phyloP scores from a whole-genome alignment of 208 protist genomes.

The Wallacemonas sp. region DNA sequence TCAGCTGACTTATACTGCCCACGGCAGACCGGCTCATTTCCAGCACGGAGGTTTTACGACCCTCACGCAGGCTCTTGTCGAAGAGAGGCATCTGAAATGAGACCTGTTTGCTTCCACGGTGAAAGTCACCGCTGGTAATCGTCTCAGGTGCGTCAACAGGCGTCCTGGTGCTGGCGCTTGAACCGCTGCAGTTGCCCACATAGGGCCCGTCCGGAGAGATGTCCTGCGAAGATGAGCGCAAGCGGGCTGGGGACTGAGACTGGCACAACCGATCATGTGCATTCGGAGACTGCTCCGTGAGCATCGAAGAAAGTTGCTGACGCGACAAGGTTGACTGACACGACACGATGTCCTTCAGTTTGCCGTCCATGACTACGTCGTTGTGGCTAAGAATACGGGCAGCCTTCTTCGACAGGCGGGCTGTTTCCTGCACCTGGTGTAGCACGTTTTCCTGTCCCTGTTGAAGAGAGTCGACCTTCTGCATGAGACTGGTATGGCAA shows the following conservation, averaged over 20 bases:
- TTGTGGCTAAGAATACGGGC: conserved; percentile 24
- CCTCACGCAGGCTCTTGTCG: not conserved
- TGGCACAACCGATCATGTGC: not conserved
- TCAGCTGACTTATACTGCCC: not conserved
- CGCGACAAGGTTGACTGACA: conserved; percentile 24
- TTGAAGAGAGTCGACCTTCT: conserved; percentile 12
- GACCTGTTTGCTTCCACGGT: conserved; percentile 15
- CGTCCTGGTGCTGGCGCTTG: not conserved
- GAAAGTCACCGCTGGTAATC: not conserved
- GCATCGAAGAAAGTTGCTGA: conserved; percentile 3
- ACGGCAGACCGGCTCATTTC: conserved; percentile 8
- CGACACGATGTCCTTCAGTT: conserved; percentile 20
- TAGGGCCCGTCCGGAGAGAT: not conserved
- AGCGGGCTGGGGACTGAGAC: not conserved
- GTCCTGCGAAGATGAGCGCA: not conserved
- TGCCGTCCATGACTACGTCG: conserved; percentile 33
- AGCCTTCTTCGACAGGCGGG: conserved; percentile 21
- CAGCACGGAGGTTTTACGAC: conserved; percentile 1
- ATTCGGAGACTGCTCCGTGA: not conserved
- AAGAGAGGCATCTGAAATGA: conserved; percentile 17
- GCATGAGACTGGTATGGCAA: conserved; percentile 16
- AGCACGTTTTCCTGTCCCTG: not conserved
- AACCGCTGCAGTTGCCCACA: too few species aligned
- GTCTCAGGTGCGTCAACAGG: not conserved
- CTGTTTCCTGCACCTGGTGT: conserved; percentile 1